Conservation (phyloP, 1,284 basidiomycete species). For the Paramarasmius palmivorus region DNA sequence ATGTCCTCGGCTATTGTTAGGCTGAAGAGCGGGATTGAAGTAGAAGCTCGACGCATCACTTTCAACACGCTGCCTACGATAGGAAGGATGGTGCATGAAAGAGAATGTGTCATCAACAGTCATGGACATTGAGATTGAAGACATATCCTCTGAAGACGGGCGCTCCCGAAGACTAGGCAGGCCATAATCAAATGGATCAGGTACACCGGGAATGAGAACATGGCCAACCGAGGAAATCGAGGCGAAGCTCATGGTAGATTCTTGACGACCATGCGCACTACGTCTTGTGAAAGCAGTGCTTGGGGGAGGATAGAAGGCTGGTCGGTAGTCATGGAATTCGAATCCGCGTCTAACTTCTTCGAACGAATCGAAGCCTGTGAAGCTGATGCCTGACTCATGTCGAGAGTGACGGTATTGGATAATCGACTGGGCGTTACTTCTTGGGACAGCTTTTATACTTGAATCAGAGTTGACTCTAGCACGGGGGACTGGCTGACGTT, state of each 20-base stretch:
- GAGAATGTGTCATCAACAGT: conserved; percentile 74
- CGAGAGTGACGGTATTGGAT: conserved; percentile 40
- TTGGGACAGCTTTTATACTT: conserved; percentile 34
- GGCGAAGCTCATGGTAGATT: conserved; percentile 75
- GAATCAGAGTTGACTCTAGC: conserved; percentile 45
- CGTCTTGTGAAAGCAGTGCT: conserved; percentile 4
- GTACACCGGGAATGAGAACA: conserved; percentile 60
- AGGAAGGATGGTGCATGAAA: conserved; percentile 48
- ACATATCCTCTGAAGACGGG: conserved; percentile 56
- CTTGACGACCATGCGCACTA: conserved; percentile 44
- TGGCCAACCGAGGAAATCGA: conserved; percentile 82
- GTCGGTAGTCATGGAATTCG: conserved; percentile 63
- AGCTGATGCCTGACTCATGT: conserved; percentile 58
- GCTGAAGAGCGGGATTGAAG: conserved; percentile 46
- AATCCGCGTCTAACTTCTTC: conserved; percentile 73
- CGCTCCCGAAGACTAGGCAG: conserved; percentile 49
- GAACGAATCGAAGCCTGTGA: conserved; percentile 71
- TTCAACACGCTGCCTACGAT: conserved; percentile 58
- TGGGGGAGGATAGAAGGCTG: conserved; percentile 62
- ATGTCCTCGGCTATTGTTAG: conserved; percentile 37
- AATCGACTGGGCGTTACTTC: conserved; percentile 21
- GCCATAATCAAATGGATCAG: conserved; percentile 78
- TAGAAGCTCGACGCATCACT: conserved; percentile 78
- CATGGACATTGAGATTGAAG: conserved; percentile 51
- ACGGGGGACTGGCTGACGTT: conserved; percentile 26